Evolutionary conservation across 2,329 filamentous ascomycete species (phyloP).

Genomic region (Gnomoniopsis smithogilvyi): DNA sequence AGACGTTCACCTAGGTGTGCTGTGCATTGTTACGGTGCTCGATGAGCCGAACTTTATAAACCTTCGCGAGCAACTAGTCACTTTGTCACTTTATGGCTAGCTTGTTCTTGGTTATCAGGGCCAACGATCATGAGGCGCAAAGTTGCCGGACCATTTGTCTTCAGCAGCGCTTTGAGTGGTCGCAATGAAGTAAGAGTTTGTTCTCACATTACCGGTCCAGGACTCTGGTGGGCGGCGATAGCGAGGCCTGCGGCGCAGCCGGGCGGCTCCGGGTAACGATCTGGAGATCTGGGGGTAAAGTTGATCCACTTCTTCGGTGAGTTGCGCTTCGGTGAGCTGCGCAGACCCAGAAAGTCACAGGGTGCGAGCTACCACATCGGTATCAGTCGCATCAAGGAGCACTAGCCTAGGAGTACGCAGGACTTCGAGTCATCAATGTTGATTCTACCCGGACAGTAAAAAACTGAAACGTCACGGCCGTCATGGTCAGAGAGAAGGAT

Average conservation of each 20-base stretch:
- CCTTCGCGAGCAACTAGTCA: neutral
- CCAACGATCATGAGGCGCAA: neutral
- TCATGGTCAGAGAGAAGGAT: neutral
- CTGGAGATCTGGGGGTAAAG: neutral
- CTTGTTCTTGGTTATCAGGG: neutral
- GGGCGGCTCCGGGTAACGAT: neutral
- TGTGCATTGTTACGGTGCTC: neutral
- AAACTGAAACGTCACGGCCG: neutral
- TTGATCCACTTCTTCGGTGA: neutral
- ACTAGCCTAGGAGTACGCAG: neutral
- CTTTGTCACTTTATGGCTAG: neutral
- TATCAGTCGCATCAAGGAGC: neutral
- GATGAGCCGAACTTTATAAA: neutral
- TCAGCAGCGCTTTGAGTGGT: no score
- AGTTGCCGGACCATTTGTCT: no score
- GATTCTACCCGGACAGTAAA: neutral
- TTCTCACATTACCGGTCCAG: no score
- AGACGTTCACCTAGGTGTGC: neutral
- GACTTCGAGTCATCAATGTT: neutral
- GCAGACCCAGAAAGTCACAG: neutral
- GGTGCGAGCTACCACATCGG: neutral
- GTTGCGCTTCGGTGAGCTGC: conserved; percentile 1
- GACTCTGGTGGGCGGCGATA: no score
- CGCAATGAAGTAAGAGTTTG: no score
- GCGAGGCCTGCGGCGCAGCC: neutral